phyloP scores from a whole-genome alignment of 2,329 filamentous ascomycete species.

The Exophiala mesophila region DNA sequence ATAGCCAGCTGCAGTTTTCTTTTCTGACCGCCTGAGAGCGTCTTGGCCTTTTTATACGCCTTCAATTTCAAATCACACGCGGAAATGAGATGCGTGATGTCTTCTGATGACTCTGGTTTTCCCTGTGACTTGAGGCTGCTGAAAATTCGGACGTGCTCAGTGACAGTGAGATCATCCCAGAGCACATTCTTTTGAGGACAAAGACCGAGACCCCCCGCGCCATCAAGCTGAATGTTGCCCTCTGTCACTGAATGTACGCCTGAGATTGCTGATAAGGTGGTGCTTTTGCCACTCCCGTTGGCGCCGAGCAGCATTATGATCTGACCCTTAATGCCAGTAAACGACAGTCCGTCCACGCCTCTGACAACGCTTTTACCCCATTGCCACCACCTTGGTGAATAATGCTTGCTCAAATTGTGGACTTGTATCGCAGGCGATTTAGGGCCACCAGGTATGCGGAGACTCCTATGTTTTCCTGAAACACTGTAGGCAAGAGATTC shows the following conservation, averaged over 20 bases:
- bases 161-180: constrained; percentile 81
- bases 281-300: constrained; percentile 86
- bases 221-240: constrained; percentile 71
- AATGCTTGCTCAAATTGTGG: constrained; percentile 70
- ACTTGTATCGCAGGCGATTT: constrained; percentile 59
- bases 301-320: constrained; percentile 81
- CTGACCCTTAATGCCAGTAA: constrained; percentile 69
- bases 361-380: constrained; percentile 46
- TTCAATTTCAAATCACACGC: constrained; percentile 73
- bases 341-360: constrained; percentile 69
- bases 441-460: constrained; percentile 25
- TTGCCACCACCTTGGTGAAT: constrained; percentile 58
- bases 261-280: constrained; percentile 79
- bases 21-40: constrained; percentile 85
- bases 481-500: constrained; percentile 73
- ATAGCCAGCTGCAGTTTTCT: constrained; percentile 85
- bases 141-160: constrained; percentile 78
- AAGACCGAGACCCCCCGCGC: constrained; percentile 74
- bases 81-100: constrained; percentile 58
- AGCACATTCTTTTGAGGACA: constrained; percentile 90
- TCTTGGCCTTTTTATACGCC: constrained; percentile 63
- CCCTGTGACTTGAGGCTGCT: constrained; percentile 68
- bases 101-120: constrained; percentile 52
- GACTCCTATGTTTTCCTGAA: constrained; percentile 52
- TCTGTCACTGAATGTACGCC: constrained; percentile 71